These are phyloP conservation scores for Diaporthe caulivora DNA, from an alignment of 2,329 filamentous ascomycete genomes.

Conservation along the genomic window DNA sequence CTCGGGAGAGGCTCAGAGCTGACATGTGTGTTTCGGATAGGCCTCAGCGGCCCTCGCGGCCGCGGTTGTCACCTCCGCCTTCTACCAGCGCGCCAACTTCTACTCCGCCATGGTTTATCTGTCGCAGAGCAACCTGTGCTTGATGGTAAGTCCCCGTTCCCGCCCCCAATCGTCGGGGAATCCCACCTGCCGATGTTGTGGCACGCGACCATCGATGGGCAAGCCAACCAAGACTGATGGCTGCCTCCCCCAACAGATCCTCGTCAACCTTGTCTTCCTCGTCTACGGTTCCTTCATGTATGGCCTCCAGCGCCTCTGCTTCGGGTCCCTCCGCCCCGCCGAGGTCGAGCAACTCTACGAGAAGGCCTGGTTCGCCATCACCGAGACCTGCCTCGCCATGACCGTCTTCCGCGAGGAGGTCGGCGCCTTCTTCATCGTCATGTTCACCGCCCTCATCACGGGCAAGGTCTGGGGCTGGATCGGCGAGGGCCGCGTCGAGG, in stretches of 20 bases:
- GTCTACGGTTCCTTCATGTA: slow-evolving; percentile 85
- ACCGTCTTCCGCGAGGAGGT: slow-evolving; percentile 97
- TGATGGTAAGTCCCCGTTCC: slow-evolving; percentile 74
- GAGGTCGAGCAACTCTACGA: slow-evolving; percentile 98
- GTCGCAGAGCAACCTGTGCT: slow-evolving; percentile 93
- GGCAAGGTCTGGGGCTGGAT: slow-evolving; percentile 99
- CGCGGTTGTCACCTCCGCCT: slow-evolving; percentile 87
- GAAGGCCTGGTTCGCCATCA: slow-evolving; percentile 97
- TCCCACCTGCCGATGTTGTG: not conserved
- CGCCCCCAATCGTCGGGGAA: not conserved
- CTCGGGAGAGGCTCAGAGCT: not conserved
- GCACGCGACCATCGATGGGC: slow-evolving; percentile 15
- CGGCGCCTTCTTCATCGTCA: slow-evolving; percentile 92
- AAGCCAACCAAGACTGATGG: not conserved
- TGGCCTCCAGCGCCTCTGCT: slow-evolving; percentile 89
- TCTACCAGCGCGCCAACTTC: slow-evolving; percentile 96
- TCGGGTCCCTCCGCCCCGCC: slow-evolving; percentile 89
- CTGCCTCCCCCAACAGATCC: slow-evolving; percentile 68
- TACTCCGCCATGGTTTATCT: slow-evolving; percentile 98
- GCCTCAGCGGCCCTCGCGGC: slow-evolving; percentile 86
- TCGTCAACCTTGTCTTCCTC: slow-evolving; percentile 91
- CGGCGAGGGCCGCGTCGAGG: slow-evolving; percentile 91
- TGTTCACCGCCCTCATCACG: slow-evolving; percentile 93
- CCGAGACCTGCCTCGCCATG: slow-evolving; percentile 97
- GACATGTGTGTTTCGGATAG: slow-evolving; percentile 55